Evolutionary conservation across 2,329 filamentous ascomycete genomes (phyloP).

Genomic region (Verruconis gallopava): DNA sequence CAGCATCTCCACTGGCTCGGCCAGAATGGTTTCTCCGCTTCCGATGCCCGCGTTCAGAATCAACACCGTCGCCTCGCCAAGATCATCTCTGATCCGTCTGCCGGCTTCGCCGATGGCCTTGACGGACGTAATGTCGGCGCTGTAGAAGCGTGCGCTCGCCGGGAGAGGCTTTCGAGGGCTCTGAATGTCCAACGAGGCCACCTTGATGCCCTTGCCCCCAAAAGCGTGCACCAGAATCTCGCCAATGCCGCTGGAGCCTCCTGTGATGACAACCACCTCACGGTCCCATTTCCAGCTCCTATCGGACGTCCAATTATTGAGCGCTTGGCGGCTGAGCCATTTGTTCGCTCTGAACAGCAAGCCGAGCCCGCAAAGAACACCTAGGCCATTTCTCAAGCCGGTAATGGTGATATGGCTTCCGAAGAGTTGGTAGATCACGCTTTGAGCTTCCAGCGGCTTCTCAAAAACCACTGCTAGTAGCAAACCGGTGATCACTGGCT

Average conservation of each 20-base stretch:
- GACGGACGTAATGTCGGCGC: not conserved
- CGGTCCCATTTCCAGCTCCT: conserved; percentile 11
- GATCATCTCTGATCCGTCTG: not conserved
- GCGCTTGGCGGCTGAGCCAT: not conserved
- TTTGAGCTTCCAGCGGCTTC: no score
- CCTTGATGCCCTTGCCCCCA: not conserved
- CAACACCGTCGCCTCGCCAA: conserved; percentile 1
- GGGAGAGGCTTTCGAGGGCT: not conserved
- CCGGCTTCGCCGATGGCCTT: not conserved
- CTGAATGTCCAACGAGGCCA: not conserved
- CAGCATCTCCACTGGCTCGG: conserved; percentile 11
- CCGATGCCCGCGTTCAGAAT: conserved; percentile 1
- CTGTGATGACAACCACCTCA: conserved; percentile 2
- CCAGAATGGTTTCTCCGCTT: not conserved
- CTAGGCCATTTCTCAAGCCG: no score
- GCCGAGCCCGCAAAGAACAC: not conserved
- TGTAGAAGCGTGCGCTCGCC: not conserved
- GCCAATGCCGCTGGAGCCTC: not conserved
- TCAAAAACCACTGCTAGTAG: no score
- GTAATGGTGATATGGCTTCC: no score
- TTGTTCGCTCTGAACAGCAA: not conserved
- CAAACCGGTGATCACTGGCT: no score
- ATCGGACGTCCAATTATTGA: conserved; percentile 39
- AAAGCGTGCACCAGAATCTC: not conserved
- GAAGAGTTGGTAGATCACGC: no score